Conservation (phyloP, 2,329 filamentous ascomycete species). For the Hymenoscyphus fraxineus region DNA sequence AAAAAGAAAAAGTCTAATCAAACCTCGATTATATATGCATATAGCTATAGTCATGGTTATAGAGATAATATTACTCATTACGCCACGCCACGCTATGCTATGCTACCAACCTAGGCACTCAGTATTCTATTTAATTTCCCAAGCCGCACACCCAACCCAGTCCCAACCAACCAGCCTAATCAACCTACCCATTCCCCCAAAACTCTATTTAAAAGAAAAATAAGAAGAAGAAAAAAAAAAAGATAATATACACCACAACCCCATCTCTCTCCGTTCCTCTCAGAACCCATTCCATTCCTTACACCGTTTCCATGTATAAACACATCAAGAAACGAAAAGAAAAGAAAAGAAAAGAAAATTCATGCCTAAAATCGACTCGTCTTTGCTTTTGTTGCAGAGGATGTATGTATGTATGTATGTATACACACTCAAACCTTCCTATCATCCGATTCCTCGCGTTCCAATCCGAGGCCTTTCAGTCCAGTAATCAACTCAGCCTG, state of each 20-base stretch:
- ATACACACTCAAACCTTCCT: constrained; percentile 18
- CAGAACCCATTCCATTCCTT: background rate
- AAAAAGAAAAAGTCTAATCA: too few relatives aligned
- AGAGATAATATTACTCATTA: background rate
- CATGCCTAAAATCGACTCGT: background rate
- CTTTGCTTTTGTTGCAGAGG: background rate
- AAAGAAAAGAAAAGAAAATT: background rate
- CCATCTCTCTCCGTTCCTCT: background rate
- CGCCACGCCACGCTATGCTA: background rate
- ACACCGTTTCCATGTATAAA: background rate
- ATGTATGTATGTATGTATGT: background rate
- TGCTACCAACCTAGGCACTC: too few relatives aligned
- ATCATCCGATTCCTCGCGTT: constrained; percentile 34
- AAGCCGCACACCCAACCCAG: too few relatives aligned
- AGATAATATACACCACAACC: background rate
- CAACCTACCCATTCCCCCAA: too few relatives aligned
- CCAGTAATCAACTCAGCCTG: constrained; percentile 58
- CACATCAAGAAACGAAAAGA: background rate
- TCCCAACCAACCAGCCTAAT: too few relatives aligned
- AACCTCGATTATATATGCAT: too few relatives aligned
- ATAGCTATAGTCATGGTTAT: too few relatives aligned
- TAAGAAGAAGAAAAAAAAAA: background rate
- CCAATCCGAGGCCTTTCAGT: constrained; percentile 49
- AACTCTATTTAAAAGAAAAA: background rate
- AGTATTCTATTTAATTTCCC: too few relatives aligned